phyloP scores from a whole-genome alignment of 2,329 filamentous ascomycete genomes.

The Trichoderma sp. region DNA sequence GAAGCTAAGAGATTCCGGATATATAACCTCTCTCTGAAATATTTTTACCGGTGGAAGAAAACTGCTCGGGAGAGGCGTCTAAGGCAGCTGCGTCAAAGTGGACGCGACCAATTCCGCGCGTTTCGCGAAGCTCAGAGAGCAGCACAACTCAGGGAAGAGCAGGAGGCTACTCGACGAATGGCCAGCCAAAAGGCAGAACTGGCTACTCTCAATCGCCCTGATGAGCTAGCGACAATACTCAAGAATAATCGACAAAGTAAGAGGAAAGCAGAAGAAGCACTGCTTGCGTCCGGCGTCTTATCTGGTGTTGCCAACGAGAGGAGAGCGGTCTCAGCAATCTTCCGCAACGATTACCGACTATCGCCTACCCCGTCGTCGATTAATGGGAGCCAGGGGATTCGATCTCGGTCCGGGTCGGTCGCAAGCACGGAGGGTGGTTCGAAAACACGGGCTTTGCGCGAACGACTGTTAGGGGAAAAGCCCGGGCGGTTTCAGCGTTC shows the following conservation, averaged over 20 bases:
- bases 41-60: constrained; percentile 56
- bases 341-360: constrained; percentile 29
- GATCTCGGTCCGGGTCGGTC: constrained; percentile 23
- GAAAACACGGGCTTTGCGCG: constrained; percentile 33
- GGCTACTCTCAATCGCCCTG: constrained; percentile 32
- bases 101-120: constrained; percentile 49
- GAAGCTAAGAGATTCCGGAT: constrained; percentile 48
- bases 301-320: constrained; percentile 41
- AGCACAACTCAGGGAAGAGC: constrained; percentile 34
- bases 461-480: constrained; percentile 28
- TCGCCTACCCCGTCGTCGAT: constrained; percentile 23
- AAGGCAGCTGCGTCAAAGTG: constrained; percentile 50
- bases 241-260: constrained; percentile 33
- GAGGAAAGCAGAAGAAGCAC: constrained; percentile 36
- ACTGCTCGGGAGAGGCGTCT: constrained; percentile 48
- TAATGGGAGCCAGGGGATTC: constrained; percentile 23
- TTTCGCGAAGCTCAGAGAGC: constrained; percentile 43
- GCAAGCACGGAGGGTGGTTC: constrained; percentile 26
- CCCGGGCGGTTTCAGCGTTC: constrained; percentile 40
- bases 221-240: constrained; percentile 37
- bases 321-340: constrained; percentile 36
- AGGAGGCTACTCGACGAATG: constrained; percentile 33
- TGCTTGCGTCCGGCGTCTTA: constrained; percentile 44
- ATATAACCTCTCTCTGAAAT: constrained; percentile 53
- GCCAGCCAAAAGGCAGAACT: constrained; percentile 29